Base-by-base conservation (phyloP, 352 stramenopile species). In the Hyaloperonospora brassicae region DNA sequence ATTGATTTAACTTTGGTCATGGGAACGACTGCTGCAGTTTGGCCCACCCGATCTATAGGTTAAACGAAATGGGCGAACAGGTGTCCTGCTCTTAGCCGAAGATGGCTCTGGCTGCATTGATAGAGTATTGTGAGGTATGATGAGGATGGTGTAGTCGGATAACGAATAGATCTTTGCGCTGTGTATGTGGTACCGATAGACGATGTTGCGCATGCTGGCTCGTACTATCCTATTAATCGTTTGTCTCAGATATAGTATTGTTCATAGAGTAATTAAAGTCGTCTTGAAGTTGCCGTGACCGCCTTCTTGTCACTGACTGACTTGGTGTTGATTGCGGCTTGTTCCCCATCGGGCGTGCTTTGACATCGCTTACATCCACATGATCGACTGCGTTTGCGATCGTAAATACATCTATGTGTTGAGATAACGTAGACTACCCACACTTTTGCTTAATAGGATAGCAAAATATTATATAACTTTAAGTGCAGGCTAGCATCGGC, bases 171-270 rank as follows among this genome's bases (percentile, higher is more conserved):
- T 27, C 1, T 47, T 57, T 45, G 24, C 56, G 13, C 34, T 22
- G 34, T 42, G 5, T 35, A 4, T 41, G 47, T 2, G 2, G 35
- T 31, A 25, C 24, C 45, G 35, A 34, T 31, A 90, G 77, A 77
- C 76, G 2, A 57, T 87, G 22, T 80, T 93, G 55, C 80, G 84
- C 22, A 95, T 86, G 7, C 62, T 92, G n/a, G 84, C 82, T 14
- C 84, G 87, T 35, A 62, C 92, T 30, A 74, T 96, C n/a, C 62
- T 96, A 41, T 64, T 96, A 4, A 67, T 95, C 27, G 84, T 95
- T 38, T 96, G 87, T 47, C 69, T 96, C n/a, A 86, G 87, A 27
- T 95, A 96, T 54, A 86, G 87, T 36, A 95, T 96, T 54, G 84
- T 93, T 21, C 73, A 77, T 53, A 70, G 75, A n/a, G 3, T 50